Evolutionary conservation across 192 early-diverging fungal species (phyloP).

Genomic region (Gigaspora rosea): DNA sequence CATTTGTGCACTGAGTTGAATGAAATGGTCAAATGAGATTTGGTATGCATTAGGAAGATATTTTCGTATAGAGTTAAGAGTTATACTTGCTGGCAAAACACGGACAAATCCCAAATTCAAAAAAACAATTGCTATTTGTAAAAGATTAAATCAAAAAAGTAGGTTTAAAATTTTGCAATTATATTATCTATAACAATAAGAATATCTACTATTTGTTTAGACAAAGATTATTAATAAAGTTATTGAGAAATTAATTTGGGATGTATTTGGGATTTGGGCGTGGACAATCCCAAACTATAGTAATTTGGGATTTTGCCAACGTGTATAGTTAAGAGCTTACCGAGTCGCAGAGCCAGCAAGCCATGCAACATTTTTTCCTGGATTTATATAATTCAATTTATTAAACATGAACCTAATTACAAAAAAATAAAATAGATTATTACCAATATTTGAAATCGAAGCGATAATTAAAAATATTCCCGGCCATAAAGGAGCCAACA

Average conservation of each 20-base stretch:
- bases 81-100: no score
- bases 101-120: no score
- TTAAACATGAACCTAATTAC: neutral
- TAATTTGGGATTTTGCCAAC: no score
- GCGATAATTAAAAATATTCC: slow-evolving; percentile 74
- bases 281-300: no score
- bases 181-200: no score
- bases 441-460: slow-evolving; percentile 79
- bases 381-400: neutral
- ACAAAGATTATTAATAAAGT: no score
- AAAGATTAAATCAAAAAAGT: no score
- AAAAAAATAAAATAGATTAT: slow-evolving; percentile 3
- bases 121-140: no score
- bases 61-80: neutral
- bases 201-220: no score
- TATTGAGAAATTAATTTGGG: no score
- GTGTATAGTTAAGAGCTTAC: slow-evolving; percentile 17
- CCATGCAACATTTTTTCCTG: slow-evolving; percentile 82
- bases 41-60: neutral
- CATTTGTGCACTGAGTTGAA: slow-evolving; percentile 63
- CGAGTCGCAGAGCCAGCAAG: slow-evolving; percentile 75
- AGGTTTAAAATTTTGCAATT: no score
- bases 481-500: slow-evolving; percentile 80
- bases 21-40: neutral
- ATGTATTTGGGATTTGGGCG: no score